These are phyloP conservation scores for Corylus heterophylla DNA, from an alignment of 306 rosid species.

Conservation along the genomic window DNA sequence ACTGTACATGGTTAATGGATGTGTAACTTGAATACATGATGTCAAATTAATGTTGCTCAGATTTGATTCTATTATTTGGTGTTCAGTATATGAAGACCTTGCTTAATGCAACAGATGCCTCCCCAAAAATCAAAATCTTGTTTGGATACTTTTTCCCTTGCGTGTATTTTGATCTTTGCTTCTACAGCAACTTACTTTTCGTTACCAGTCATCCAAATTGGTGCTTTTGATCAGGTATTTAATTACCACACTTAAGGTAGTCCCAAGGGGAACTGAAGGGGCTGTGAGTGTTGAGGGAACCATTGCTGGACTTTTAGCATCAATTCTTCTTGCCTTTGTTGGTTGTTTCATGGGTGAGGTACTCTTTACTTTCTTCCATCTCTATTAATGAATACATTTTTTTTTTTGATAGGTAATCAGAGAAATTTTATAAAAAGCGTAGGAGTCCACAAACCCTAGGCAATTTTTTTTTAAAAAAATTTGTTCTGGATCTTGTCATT, in stretches of 20 bases:
- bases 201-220: constrained; percentile 7
- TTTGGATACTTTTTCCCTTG: neutral
- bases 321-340: constrained; percentile 64
- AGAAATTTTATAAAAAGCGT: too few relatives aligned
- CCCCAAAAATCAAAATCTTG: constrained; percentile 1
- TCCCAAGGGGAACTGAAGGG: constrained; percentile 99
- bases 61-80: constrained; percentile 16
- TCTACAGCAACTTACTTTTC: neutral
- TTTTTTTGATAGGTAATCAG: too few relatives aligned
- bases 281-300: constrained; percentile 96
- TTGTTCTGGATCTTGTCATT: neutral
- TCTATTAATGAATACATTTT: neutral
- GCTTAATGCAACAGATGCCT: neutral
- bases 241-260: constrained; percentile 83
- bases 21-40: constrained; percentile 8
- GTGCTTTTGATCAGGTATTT: constrained; percentile 63
- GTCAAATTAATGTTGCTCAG: neutral
- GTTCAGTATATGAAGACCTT: neutral
- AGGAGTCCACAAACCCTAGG: too few relatives aligned
- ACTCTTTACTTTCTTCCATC: constrained; percentile 28
- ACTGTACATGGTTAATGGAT: constrained; percentile 6
- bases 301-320: constrained; percentile 85
- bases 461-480: neutral
- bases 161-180: constrained; percentile 3
- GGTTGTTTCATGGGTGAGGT: constrained; percentile 76